A percentile compares a stretch with the other conserved stretches of the same genome.
These are phyloP conservation scores for Exophiala aquamarina DNA, from an alignment of 2,329 filamentous ascomycete genomes.

Conservation along the genomic window DNA sequence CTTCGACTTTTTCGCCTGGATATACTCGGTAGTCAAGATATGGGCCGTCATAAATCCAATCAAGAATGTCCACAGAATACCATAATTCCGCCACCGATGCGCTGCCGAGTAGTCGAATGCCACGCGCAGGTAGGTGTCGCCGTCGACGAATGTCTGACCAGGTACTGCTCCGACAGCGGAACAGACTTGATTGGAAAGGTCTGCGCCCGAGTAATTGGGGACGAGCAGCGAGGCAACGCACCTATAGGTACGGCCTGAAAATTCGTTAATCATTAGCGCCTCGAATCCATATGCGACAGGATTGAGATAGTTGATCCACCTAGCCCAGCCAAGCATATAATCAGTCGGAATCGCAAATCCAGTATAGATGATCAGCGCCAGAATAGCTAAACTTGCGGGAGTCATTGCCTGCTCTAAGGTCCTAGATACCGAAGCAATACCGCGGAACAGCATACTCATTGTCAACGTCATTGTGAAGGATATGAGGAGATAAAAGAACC, in stretches of 20 bases:
- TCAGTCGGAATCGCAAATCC: constrained; percentile 64
- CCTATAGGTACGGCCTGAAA: constrained; percentile 56
- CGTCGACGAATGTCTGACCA: constrained; percentile 53
- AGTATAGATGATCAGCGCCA: constrained; percentile 60
- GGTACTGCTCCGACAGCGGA: constrained; percentile 57
- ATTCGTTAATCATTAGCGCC: constrained; percentile 69
- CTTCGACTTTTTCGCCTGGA: constrained; percentile 75
- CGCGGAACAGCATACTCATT: constrained; percentile 56
- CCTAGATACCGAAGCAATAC: constrained; percentile 49
- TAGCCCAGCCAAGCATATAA: constrained; percentile 64
- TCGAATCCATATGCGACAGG: constrained; percentile 71
- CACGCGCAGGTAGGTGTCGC: constrained; percentile 56
- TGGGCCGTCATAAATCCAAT: constrained; percentile 72
- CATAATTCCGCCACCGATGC: constrained; percentile 72
- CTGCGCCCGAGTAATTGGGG: constrained; percentile 46
- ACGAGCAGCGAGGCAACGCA: constrained; percentile 59
- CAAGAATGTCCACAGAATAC: constrained; percentile 75
- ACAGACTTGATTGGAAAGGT: constrained; percentile 57
- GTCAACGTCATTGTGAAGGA: constrained; percentile 55
- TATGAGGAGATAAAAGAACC: constrained; percentile 61
- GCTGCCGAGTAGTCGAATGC: constrained; percentile 56
- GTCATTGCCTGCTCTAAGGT: constrained; percentile 52
- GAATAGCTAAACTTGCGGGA: constrained; percentile 50
- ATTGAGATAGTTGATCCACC: constrained; percentile 65
- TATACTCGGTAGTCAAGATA: constrained; percentile 71